Percentiles rank a stretch among this genome's conserved stretches.
Conservation (phyloP, 176 grass and related monocot species). For the Tillandsia leiboldiana region DNA sequence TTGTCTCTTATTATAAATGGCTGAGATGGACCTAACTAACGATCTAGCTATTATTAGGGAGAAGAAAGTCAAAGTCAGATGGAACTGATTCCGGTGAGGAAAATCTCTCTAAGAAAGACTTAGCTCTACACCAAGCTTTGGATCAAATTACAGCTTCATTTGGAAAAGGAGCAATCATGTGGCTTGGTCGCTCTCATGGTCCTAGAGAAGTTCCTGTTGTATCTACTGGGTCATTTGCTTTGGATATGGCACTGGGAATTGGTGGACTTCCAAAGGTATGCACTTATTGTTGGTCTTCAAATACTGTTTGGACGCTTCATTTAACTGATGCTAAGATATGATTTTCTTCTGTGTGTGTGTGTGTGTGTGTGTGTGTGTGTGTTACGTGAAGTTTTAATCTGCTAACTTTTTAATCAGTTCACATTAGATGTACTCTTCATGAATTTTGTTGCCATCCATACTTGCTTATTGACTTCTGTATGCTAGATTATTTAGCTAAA, state of each 20-base stretch:
- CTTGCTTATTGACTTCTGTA: too few relatives aligned
- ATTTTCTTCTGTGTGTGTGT: not conserved
- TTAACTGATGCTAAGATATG: not conserved
- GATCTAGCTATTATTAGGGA: slow-evolving; percentile 38
- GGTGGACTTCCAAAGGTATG: slow-evolving; percentile 93
- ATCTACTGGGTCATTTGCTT: slow-evolving; percentile 77
- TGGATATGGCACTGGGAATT: slow-evolving; percentile 78
- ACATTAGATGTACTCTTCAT: too few relatives aligned
- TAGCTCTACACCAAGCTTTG: slow-evolving; percentile 83
- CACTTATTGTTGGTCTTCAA: slow-evolving; percentile 3
- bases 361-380: too few relatives aligned
- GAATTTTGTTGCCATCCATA: too few relatives aligned
- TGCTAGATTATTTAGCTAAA: too few relatives aligned
- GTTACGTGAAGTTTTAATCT: too few relatives aligned
- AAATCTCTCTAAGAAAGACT: slow-evolving; percentile 76
- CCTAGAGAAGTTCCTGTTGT: slow-evolving; percentile 73
- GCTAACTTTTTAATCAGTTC: too few relatives aligned
- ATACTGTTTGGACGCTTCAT: not conserved
- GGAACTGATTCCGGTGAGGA: slow-evolving; percentile 63
- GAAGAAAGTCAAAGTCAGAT: slow-evolving; percentile 57
- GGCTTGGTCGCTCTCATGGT: slow-evolving; percentile 77
- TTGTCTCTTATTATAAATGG: slow-evolving; percentile 1
- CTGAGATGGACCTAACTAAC: not conserved
- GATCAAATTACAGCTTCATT: slow-evolving; percentile 87
- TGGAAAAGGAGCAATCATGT: slow-evolving; percentile 95